A percentile compares a stretch with the other conserved stretches of the same genome.
Evolutionary conservation across 2,329 filamentous ascomycete genomes (phyloP).

Genomic region (Hypoxylon sp.): DNA sequence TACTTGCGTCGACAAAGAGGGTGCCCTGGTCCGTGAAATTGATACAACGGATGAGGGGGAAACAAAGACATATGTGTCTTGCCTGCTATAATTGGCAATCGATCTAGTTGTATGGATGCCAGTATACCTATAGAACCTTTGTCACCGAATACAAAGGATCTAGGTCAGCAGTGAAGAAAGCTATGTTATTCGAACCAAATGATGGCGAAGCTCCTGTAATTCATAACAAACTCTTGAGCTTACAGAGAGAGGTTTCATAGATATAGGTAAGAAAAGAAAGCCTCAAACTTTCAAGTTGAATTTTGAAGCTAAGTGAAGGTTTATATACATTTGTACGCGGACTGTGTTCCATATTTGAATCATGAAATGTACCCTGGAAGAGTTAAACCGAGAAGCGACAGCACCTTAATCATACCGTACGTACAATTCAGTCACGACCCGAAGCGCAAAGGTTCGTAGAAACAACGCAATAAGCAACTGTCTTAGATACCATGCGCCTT

Average conservation of each 20-base stretch:
- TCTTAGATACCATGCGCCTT: background rate
- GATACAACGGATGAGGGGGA: background rate
- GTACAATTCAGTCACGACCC: background rate
- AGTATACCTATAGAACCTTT: background rate
- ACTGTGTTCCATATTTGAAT: background rate
- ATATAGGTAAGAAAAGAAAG: background rate
- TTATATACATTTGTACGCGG: background rate
- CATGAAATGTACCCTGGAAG: background rate
- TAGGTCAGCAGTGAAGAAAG: background rate
- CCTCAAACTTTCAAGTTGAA: background rate
- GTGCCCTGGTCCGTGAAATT: background rate
- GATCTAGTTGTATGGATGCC: background rate
- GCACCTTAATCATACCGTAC: too few species aligned
- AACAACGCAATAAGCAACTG: background rate
- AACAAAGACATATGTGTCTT: conserved; percentile 15
- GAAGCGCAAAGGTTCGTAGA: too few species aligned
- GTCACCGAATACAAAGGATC: conserved; percentile 11
- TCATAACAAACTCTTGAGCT: background rate
- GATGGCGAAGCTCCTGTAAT: background rate
- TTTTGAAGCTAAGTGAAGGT: background rate
- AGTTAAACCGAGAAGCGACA: background rate
- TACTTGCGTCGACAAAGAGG: conserved; percentile 2
- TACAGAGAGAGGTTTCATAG: background rate
- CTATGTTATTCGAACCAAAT: background rate
- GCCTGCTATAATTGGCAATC: background rate